Base-by-base conservation (phyloP, 768 basidiomycete species). In the Lactifluus pinguis region DNA sequence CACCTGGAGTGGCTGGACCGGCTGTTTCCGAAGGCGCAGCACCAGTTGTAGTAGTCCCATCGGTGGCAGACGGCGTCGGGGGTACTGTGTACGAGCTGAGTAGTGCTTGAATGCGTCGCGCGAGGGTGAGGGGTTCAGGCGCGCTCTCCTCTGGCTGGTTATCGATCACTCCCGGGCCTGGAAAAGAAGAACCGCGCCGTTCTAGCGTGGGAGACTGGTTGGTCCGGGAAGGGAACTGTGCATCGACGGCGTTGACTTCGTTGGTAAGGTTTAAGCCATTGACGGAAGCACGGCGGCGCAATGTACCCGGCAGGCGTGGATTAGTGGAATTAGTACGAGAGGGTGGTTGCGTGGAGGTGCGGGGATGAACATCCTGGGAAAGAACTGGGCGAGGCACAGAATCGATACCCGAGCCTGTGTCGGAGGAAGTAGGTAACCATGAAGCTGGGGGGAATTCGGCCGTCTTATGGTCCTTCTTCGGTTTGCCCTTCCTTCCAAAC, bases 61-160 rank as follows among this genome's bases (percentile, higher is more conserved):
- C 42, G 6, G 65, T 39, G 6, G n/a, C 66, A 47, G 68, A 39
- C 41, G 69, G 66, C 9, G 61, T 59, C 63, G 63, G 64, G 62
- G 63, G 45, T 62, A 68, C 42, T 32, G 68, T 65, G 39, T 67
- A 74, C 42, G 79, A 80, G 53, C 78, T 70, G 42, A 85, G 72
- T n/a, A 85, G 69, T 11, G 74, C 71, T 66, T 83, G 83, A 47
- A 85, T 79, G 58, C 71, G 78, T 55, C 75, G 73, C 6, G 81
- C 80, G 19, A 86, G 74, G 1, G 76, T 75, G 36, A 69, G 68
- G 0, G 80, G 72, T 57, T 79, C 79, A 2, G 76, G 70, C 19
- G 69, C 64, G 3, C 42, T n/a, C 48, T 30, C 38, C 19, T 48
- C 60, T 6, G 45, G 45, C 11, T 21, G 62, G 17, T 19, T 29